These are phyloP conservation scores for Amoebophrya sp. DNA, from an alignment of 169 alveolate species.

Conservation along the genomic window DNA sequence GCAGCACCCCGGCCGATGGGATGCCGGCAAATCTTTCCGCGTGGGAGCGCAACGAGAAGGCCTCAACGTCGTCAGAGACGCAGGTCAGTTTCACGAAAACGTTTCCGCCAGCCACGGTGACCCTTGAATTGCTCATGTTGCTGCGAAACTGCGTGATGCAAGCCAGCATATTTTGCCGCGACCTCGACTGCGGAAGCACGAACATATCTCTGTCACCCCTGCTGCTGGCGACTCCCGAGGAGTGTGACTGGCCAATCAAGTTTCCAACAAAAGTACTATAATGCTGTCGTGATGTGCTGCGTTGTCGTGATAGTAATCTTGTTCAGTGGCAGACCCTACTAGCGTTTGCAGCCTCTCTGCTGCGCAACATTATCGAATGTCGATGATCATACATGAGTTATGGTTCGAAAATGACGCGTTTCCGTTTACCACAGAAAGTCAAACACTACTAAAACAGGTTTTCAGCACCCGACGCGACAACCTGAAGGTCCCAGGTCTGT, in stretches of 20 bases:
- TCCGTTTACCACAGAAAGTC: no score
- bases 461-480: background rate
- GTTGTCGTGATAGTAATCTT: no score
- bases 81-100: background rate
- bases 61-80: background rate
- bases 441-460: no score
- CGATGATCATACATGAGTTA: no score
- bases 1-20: background rate
- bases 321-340: no score
- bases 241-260: no score
- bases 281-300: no score
- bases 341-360: no score
- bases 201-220: background rate
- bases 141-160: background rate
- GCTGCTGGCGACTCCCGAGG: background rate
- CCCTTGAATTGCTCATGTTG: background rate
- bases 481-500: background rate
- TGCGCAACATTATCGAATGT: no score
- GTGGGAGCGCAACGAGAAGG: background rate
- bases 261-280: no score
- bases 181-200: background rate
- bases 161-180: background rate
- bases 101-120: background rate
- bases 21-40: background rate
- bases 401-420: no score